A percentile compares a stretch with the other conserved stretches of the same genome.
These are phyloP conservation scores for Diaporthe longicolla DNA, from an alignment of 2,329 filamentous ascomycete genomes.

Conservation along the genomic window DNA sequence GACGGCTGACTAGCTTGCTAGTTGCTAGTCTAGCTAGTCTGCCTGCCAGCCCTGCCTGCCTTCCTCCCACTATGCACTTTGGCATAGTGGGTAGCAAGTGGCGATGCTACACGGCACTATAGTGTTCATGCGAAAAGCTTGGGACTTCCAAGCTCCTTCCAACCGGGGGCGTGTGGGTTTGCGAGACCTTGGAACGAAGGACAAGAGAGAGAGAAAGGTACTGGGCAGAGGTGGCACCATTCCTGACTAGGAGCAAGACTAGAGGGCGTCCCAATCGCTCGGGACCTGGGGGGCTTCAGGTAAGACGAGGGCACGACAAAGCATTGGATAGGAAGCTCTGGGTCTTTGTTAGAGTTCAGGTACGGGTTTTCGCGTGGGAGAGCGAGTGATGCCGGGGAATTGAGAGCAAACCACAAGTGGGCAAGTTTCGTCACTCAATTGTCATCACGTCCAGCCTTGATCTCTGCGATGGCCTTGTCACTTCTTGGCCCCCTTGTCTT, in stretches of 20 bases:
- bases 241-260: slow-evolving; percentile 29
- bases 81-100: slow-evolving; percentile 17
- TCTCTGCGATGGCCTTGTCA: slow-evolving; percentile 22
- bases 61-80: neutral
- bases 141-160: slow-evolving; percentile 5
- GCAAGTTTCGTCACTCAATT: slow-evolving; percentile 18
- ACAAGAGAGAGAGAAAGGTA: neutral
- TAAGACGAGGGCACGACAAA: slow-evolving; percentile 6
- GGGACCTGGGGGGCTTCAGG: slow-evolving; percentile 34
- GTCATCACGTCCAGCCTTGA: slow-evolving; percentile 20
- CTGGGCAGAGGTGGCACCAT: slow-evolving; percentile 22
- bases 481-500: slow-evolving; percentile 14
- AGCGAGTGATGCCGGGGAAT: slow-evolving; percentile 16
- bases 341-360: slow-evolving; percentile 23
- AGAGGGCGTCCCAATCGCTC: slow-evolving; percentile 26
- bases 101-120: slow-evolving; percentile 25
- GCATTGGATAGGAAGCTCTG: slow-evolving; percentile 34
- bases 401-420: neutral
- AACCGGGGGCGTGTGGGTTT: slow-evolving; percentile 8
- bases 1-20: neutral
- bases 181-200: neutral
- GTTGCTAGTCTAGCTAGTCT: neutral
- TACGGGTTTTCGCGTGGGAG: slow-evolving; percentile 4
- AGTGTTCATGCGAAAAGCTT: slow-evolving; percentile 22
- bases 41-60: neutral